Percentiles rank a stretch among this genome's conserved stretches.
phyloP scores from a whole-genome alignment of 148 eudicot genomes.

The Euryodendron excelsum region DNA sequence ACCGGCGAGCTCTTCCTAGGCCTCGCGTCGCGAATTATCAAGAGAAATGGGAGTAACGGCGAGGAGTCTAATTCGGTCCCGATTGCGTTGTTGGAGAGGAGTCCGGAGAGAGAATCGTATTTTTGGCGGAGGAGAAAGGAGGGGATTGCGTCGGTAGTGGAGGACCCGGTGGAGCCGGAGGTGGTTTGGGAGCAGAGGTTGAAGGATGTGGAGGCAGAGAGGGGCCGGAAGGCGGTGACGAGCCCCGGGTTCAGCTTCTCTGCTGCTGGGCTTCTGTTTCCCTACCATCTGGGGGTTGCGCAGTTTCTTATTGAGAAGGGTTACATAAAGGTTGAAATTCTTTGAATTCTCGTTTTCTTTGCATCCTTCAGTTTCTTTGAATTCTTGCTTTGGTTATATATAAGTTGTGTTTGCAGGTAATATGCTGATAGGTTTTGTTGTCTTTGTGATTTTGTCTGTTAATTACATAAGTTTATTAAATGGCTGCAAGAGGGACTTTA shows the following conservation, averaged over 20 bases:
- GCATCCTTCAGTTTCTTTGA: too few relatives aligned
- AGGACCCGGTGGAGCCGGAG: slow-evolving; percentile 61
- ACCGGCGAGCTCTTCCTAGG: slow-evolving; percentile 89
- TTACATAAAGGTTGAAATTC: slow-evolving; percentile 65
- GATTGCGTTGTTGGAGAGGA: slow-evolving; percentile 22
- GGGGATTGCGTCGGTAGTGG: slow-evolving; percentile 51
- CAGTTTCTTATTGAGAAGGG: slow-evolving; percentile 73
- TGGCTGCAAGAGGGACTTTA: too few relatives aligned
- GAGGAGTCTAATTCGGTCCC: slow-evolving; percentile 16
- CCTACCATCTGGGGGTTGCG: slow-evolving; percentile 97
- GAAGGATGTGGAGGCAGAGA: slow-evolving; percentile 86
- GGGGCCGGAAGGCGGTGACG: slow-evolving; percentile 44
- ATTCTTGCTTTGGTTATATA: not conserved
- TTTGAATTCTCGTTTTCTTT: not conserved
- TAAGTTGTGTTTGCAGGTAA: slow-evolving; percentile 2
- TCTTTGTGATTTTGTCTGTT: too few relatives aligned
- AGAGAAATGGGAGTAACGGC: slow-evolving; percentile 2
- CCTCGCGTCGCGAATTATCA: slow-evolving; percentile 56
- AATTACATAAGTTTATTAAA: too few relatives aligned
- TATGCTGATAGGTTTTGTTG: too few relatives aligned
- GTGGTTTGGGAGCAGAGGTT: slow-evolving; percentile 90
- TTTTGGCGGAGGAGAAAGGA: slow-evolving; percentile 37
- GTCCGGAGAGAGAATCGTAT: slow-evolving; percentile 28
- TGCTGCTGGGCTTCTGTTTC: slow-evolving; percentile 96
- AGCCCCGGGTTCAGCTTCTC: slow-evolving; percentile 97